These are phyloP conservation scores for Cladobotryum mycophilum DNA, from an alignment of 2,329 filamentous ascomycete genomes.

Conservation along the genomic window DNA sequence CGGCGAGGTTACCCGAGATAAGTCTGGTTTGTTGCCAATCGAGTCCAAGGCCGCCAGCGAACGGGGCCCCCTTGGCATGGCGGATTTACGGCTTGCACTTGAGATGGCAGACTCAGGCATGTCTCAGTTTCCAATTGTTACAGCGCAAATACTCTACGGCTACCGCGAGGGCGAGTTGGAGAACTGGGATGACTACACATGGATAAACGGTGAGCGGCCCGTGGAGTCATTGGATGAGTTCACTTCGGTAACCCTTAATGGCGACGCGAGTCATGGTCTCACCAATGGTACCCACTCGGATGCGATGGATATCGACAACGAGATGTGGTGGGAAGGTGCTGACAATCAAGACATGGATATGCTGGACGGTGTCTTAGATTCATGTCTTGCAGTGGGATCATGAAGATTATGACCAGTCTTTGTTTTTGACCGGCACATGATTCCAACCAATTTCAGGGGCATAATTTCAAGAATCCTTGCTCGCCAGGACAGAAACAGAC, in stretches of 20 bases:
- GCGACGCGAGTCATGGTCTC: conserved; percentile 29
- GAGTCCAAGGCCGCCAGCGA: conserved; percentile 72
- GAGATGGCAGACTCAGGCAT: conserved; percentile 71
- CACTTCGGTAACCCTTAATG: conserved; percentile 26
- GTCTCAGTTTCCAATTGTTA: conserved; percentile 69
- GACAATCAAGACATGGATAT: conserved; percentile 44
- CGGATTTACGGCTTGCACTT: conserved; percentile 70
- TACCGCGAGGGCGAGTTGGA: conserved; percentile 74
- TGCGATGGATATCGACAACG: conserved; percentile 54
- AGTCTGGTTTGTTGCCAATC: conserved; percentile 70
- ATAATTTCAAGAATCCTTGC: too few relatives aligned
- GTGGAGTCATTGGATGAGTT: conserved; percentile 20
- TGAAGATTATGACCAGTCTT: conserved; percentile 11
- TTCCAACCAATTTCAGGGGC: too few relatives aligned
- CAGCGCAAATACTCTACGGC: conserved; percentile 61
- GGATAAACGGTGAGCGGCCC: conserved; percentile 35
- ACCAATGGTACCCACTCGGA: conserved; percentile 45
- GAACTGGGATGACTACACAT: conserved; percentile 55
- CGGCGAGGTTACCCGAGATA: conserved; percentile 70
- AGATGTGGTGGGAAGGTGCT: conserved; percentile 58
- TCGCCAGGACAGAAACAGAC: neutral
- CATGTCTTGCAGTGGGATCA: conserved; percentile 44
- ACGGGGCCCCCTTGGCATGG: conserved; percentile 66
- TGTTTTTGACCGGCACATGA: too few relatives aligned
- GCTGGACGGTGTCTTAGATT: conserved; percentile 52